Base-by-base conservation (phyloP, 139 green algal genomes). In the Spirogloea muscicola region DNA sequence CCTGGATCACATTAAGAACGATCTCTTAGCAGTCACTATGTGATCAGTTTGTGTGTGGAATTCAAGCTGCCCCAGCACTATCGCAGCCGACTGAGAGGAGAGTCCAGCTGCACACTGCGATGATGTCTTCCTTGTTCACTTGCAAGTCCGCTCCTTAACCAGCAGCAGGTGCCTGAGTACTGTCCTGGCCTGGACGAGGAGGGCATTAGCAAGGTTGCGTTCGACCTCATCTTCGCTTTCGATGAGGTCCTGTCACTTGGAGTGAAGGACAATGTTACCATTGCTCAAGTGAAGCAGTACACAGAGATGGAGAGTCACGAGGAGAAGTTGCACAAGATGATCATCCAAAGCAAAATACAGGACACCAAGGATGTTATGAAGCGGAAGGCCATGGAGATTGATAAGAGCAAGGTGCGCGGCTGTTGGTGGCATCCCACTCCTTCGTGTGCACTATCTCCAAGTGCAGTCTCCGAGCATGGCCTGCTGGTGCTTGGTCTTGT, bases 271-370 rank as follows among this genome's bases (percentile, higher is more conserved):
- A 91, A 91, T 75, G 85, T 96, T 62, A 94, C 86, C 0, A 80
- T 95, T 36, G 43, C 76, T 57, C 88, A 91, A 77, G 90, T 98
- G 61, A 91, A 91, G 82, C 90, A 96, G 79, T 97, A 96, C 82
- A 95, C 88, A 33, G 93, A 97, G 80, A 99, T 99, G 95, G 94
- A 98, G 78, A 91, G 77, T 34, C 90, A 96, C 55, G 95, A 97
- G 81, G 95, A 99, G 91, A 97, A 97, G 88, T 88, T 98, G 77
- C 93, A 98, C 87, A 97, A 98, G 84, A 94, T 96, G 88, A 96
- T 98, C 79, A 97, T 98, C 61, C 87, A 96, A 82, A 84, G 59
- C 77, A 95, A 94, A 84, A 89, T 93, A 42, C 85, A 89, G 31
- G 89, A 94, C 48, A 93, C 89, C 36, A 90, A 90, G 86, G 91